A percentile compares a stretch with the other conserved stretches of the same genome.
phyloP scores from a whole-genome alignment of 495 filamentous ascomycete genomes.

The Aspergillus kassunensis region DNA sequence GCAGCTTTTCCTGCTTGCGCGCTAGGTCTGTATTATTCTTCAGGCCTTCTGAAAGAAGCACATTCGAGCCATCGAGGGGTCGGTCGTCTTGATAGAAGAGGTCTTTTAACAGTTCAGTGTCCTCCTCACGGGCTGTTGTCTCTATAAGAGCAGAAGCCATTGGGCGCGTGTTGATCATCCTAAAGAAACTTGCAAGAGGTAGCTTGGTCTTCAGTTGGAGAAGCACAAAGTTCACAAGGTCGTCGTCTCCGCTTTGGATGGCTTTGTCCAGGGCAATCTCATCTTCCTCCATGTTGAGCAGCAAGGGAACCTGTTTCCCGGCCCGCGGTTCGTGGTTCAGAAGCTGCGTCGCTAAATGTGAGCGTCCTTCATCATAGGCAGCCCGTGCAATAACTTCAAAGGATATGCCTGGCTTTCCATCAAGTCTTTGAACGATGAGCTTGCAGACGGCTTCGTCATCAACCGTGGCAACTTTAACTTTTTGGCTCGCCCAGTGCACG shows the following conservation, averaged over 20 bases:
- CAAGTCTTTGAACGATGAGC: conserved; percentile 79
- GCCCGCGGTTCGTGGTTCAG: conserved; percentile 91
- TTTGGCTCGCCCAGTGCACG: conserved; percentile 93
- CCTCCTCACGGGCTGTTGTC: conserved; percentile 68
- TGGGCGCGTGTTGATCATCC: conserved; percentile 81
- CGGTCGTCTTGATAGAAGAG: conserved; percentile 98
- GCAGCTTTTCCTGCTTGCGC: conserved; percentile 76
- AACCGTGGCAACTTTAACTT: conserved; percentile 78
- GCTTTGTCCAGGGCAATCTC: conserved; percentile 95
- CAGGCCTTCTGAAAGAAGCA: conserved; percentile 79
- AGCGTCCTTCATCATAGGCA: conserved; percentile 92
- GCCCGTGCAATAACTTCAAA: conserved; percentile 91
- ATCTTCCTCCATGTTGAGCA: conserved; percentile 93
- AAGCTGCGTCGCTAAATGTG: conserved; percentile 79
- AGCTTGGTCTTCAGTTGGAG: conserved; percentile 86
- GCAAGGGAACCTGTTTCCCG: conserved; percentile 90
- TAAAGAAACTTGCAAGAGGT: conserved; percentile 86
- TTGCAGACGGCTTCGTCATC: conserved; percentile 86
- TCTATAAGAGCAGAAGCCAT: conserved; percentile 88
- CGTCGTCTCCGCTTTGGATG: conserved; percentile 91
- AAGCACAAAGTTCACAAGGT: conserved; percentile 85
- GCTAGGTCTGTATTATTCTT: conserved; percentile 58
- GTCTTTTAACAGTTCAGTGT: conserved; percentile 84
- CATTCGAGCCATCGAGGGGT: conserved; percentile 79
- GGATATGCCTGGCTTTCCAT: conserved; percentile 84